Evolutionary conservation across 345 rosid species (phyloP).

Genomic region (Trapa incisa): DNA sequence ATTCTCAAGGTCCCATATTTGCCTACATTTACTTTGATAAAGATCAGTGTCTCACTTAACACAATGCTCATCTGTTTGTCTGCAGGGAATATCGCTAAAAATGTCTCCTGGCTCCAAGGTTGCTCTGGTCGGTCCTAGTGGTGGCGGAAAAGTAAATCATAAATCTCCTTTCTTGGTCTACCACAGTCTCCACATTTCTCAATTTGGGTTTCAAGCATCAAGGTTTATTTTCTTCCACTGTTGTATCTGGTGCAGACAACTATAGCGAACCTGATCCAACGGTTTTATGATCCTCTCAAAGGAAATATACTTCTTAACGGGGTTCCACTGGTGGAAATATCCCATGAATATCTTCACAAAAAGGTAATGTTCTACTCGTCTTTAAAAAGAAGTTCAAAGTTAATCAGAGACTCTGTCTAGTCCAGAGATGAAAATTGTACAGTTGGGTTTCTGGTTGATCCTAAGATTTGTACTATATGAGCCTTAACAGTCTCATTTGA

Average conservation of each 20-base stretch:
- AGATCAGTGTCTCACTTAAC: not conserved
- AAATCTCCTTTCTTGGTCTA: not conserved
- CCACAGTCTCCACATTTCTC: not conserved
- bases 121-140: conserved; percentile 96
- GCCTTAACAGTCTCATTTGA: not conserved
- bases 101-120: conserved; percentile 74
- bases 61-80: not conserved
- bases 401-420: not conserved
- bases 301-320: conserved; percentile 76
- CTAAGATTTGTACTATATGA: not conserved
- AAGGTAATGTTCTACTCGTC: conserved; percentile 26
- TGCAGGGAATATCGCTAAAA: conserved; percentile 79
- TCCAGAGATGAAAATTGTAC: too few relatives aligned
- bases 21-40: not conserved
- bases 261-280: conserved; percentile 77
- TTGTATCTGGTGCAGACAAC: conserved; percentile 58
- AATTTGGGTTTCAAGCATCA: not conserved
- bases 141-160: conserved; percentile 78
- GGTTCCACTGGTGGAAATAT: conserved; percentile 63
- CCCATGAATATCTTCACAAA: conserved; percentile 68
- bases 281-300: conserved; percentile 81
- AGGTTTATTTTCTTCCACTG: not conserved
- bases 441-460: too few relatives aligned
- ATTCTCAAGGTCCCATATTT: conserved; percentile 53
- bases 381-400: not conserved